phyloP scores from a whole-genome alignment of 257 asterid genomes.

The Solanum corneliomulleri region DNA sequence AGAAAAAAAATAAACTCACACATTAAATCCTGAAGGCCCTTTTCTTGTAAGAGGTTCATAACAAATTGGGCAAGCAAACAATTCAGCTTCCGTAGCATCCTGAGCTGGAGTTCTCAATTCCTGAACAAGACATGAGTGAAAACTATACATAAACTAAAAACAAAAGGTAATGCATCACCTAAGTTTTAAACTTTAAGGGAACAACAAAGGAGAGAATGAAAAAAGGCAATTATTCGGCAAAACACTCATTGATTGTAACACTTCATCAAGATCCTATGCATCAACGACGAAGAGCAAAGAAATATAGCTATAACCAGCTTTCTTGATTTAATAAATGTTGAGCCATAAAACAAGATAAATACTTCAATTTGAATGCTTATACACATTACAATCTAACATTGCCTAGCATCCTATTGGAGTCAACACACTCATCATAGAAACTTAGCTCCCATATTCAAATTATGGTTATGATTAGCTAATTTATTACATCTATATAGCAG shows the following conservation, averaged over 20 bases:
- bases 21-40: conserved; percentile 91
- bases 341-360: not conserved
- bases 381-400: not conserved
- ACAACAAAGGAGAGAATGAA: not conserved
- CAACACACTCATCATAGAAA: not conserved
- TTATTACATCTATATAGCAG: not conserved
- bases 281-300: not conserved
- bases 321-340: not conserved
- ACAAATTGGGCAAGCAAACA: conserved; percentile 88
- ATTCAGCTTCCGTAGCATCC: conserved; percentile 34
- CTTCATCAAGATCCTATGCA: not conserved
- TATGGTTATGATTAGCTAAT: not conserved
- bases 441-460: not conserved
- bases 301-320: not conserved
- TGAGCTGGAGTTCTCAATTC: conserved; percentile 27
- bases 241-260: not conserved
- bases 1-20: conserved; percentile 35
- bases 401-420: not conserved
- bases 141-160: not conserved
- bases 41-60: conserved; percentile 74
- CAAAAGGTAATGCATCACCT: not conserved
- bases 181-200: not conserved
- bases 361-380: not conserved
- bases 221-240: not conserved
- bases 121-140: conserved; percentile 17